Percentiles rank a stretch among this genome's conserved stretches.
Conservation (phyloP, 345 rosid genomes). For the Salix suchowensis region DNA sequence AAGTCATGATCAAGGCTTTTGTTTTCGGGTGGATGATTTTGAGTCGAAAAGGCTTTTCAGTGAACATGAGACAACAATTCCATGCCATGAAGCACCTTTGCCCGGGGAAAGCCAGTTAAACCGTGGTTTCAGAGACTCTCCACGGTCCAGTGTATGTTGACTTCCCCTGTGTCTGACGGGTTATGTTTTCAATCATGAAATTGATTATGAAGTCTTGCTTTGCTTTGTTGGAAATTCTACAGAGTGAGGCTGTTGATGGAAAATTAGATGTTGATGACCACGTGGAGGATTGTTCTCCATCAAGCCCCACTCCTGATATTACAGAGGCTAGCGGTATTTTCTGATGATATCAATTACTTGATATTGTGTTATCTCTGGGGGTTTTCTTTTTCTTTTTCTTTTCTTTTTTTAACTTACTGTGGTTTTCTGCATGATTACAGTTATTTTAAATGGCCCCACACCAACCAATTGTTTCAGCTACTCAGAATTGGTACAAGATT, state of each 20-base stretch:
- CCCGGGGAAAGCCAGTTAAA: constrained; percentile 36
- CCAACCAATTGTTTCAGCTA: constrained; percentile 23
- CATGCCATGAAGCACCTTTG: constrained; percentile 34
- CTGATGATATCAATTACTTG: not conserved
- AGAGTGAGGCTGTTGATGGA: constrained; percentile 48
- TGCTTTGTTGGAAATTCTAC: constrained; percentile 19
- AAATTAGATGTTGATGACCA: constrained; percentile 49
- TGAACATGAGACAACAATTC: constrained; percentile 31
- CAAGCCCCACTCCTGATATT: constrained; percentile 47
- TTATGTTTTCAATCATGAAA: constrained; percentile 11
- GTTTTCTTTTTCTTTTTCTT: not conserved
- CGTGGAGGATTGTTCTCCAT: constrained; percentile 43
- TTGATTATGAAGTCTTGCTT: constrained; percentile 6
- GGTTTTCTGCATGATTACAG: constrained; percentile 37
- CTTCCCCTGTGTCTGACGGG: constrained; percentile 13
- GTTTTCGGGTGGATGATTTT: constrained; percentile 21
- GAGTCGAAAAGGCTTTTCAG: constrained; percentile 30
- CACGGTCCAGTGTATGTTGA: constrained; percentile 50
- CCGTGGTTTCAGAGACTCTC: constrained; percentile 28
- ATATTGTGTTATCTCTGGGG: constrained; percentile 1
- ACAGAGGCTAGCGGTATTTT: constrained; percentile 39
- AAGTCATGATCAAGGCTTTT: constrained; percentile 26
- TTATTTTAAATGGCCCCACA: constrained; percentile 23
- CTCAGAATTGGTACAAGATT: constrained; percentile 42
- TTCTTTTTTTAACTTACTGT: constrained; percentile 26